These are phyloP conservation scores for Trametes sanguinea DNA, from an alignment of 768 basidiomycete genomes.

Conservation along the genomic window DNA sequence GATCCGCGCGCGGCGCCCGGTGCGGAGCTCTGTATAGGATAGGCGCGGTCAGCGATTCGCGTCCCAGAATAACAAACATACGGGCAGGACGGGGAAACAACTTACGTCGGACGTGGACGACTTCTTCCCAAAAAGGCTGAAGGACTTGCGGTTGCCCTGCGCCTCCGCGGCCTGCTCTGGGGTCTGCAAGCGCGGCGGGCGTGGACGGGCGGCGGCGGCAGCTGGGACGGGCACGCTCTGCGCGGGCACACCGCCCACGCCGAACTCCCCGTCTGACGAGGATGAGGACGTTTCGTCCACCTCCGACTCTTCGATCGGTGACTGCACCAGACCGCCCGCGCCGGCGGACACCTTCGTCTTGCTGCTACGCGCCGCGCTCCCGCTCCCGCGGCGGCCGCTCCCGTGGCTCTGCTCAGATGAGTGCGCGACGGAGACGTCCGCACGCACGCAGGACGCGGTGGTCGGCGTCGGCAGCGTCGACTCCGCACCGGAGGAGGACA, in stretches of 20 bases:
- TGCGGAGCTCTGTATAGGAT: background rate
- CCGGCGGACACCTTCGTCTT: background rate
- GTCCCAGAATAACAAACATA: background rate
- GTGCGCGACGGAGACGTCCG: constrained; percentile 13
- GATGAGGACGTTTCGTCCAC: background rate
- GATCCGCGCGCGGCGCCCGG: constrained; percentile 27
- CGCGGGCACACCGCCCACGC: background rate
- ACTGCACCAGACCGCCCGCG: constrained; percentile 8
- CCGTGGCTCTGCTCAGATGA: constrained; percentile 18
- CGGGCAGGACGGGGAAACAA: background rate
- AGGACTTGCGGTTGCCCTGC: constrained; percentile 33
- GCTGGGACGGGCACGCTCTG: background rate
- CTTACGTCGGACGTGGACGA: constrained; percentile 14
- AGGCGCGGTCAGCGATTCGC: background rate
- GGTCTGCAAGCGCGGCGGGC: constrained; percentile 3
- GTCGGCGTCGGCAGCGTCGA: constrained; percentile 28
- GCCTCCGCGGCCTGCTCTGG: constrained; percentile 18
- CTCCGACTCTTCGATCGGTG: constrained; percentile 16
- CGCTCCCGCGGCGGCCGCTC: background rate
- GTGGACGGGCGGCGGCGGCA: background rate
- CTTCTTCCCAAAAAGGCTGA: constrained; percentile 26
- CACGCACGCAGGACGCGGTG: constrained; percentile 14
- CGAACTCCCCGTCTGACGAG: constrained; percentile 7
- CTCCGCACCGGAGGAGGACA: constrained; percentile 23
- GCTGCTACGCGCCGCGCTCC: background rate